Percentiles rank a stretch among this genome's conserved stretches.
These are phyloP conservation scores for Globisporangium heterothallicum DNA, from an alignment of 352 stramenopile genomes.

Conservation along the genomic window DNA sequence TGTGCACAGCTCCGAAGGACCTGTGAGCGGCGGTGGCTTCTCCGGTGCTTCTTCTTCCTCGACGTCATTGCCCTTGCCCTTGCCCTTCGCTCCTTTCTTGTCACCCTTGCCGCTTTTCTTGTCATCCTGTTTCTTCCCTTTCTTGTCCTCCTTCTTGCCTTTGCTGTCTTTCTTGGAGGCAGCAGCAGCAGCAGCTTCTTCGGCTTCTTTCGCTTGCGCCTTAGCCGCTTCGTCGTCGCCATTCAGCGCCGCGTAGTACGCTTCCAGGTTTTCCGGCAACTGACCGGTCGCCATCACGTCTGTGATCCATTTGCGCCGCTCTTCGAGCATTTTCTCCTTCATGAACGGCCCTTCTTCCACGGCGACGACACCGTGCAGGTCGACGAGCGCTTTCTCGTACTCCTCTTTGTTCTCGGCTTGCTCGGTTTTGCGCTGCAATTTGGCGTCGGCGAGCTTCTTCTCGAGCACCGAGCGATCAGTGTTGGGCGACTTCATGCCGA, in stretches of 20 bases:
- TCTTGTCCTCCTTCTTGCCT: conserved; percentile 42
- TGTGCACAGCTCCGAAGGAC: conserved; percentile 82
- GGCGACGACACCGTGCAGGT: conserved; percentile 76
- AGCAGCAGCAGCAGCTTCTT: conserved; percentile 24
- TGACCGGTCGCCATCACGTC: conserved; percentile 82
- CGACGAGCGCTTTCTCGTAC: conserved; percentile 84
- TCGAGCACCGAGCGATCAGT: conserved; percentile 60
- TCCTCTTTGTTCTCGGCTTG: conserved; percentile 90
- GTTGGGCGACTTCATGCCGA: conserved; percentile 87
- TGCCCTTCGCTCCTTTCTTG: conserved; percentile 50
- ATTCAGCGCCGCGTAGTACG: conserved; percentile 76
- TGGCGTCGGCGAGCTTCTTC: conserved; percentile 68
- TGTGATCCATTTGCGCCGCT: conserved; percentile 91
- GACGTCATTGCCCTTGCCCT: conserved; percentile 57
- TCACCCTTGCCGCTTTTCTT: conserved; percentile 33
- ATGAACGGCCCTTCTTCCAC: conserved; percentile 91
- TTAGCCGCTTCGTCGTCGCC: conserved; percentile 30
- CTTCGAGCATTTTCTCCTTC: conserved; percentile 88
- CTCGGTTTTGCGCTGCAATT: conserved; percentile 83
- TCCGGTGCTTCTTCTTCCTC: conserved; percentile 63
- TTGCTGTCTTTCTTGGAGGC: conserved; percentile 38
- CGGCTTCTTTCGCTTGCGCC: conserved; percentile 57
- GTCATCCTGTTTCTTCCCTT: conserved; percentile 42
- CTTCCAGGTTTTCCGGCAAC: conserved; percentile 87
- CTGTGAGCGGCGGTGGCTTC: conserved; percentile 80